Conservation (phyloP, 768 basidiomycete species). For the Russula earlei region DNA sequence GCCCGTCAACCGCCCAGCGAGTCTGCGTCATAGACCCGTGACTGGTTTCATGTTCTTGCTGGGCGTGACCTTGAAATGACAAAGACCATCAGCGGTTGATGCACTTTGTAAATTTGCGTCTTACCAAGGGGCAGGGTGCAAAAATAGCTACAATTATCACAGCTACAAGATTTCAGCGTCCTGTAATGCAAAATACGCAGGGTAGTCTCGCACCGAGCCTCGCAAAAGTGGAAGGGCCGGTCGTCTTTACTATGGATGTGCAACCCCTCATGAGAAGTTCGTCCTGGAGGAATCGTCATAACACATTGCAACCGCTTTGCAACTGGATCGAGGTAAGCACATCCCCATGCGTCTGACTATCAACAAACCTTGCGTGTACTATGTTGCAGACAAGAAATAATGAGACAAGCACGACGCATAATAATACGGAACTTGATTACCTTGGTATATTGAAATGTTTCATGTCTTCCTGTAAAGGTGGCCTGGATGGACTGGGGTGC, state of each 20-base stretch:
- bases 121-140: slow-evolving; percentile 48
- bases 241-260: slow-evolving; percentile 41
- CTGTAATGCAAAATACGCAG: too few relatives aligned
- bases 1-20: slow-evolving; percentile 48
- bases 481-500: slow-evolving; percentile 51
- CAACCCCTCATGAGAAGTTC: slow-evolving; percentile 33
- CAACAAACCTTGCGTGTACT: slow-evolving; percentile 47
- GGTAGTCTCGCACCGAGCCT: slow-evolving; percentile 31
- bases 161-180: slow-evolving; percentile 29
- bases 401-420: background rate
- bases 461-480: slow-evolving; percentile 50
- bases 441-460: slow-evolving; percentile 58
- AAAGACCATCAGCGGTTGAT: background rate
- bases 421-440: slow-evolving; percentile 25
- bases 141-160: slow-evolving; percentile 47
- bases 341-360: too few relatives aligned
- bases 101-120: background rate
- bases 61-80: slow-evolving; percentile 38
- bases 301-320: slow-evolving; percentile 43
- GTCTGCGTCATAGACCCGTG: slow-evolving; percentile 57
- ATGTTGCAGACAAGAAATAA: background rate
- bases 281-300: slow-evolving; percentile 36
- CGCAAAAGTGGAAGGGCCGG: slow-evolving; percentile 44
- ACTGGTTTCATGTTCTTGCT: slow-evolving; percentile 51
- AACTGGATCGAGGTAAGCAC: slow-evolving; percentile 25